Evolutionary conservation across 106 monocot species (phyloP).

Genomic region (Dendrobium catenatum): DNA sequence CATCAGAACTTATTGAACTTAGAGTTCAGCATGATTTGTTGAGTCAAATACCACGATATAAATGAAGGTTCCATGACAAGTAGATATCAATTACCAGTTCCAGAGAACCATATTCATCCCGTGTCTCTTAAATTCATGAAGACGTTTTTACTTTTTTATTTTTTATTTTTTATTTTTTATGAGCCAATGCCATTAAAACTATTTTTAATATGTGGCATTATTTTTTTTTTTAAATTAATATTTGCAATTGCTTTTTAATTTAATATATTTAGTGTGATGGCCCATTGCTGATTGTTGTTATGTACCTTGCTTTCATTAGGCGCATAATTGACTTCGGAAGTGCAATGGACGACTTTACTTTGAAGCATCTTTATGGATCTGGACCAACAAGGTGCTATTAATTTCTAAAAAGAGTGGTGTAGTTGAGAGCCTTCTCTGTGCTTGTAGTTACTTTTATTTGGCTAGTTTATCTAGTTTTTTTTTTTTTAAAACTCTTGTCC

Average conservation of each 20-base stretch:
- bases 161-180: background rate
- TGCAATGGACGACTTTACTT: slow-evolving; percentile 74
- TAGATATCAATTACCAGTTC: background rate
- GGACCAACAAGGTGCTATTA: slow-evolving; percentile 60
- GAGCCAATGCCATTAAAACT: background rate
- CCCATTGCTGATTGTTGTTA: background rate
- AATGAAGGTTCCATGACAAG: background rate
- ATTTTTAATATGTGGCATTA: background rate
- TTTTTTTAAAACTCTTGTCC: background rate
- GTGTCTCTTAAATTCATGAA: background rate
- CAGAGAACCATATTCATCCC: background rate
- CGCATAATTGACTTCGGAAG: slow-evolving; percentile 91
- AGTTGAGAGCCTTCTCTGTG: background rate
- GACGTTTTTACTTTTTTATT: background rate
- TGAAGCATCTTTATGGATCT: slow-evolving; percentile 71
- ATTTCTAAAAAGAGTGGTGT: slow-evolving; percentile 1
- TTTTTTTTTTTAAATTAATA: background rate
- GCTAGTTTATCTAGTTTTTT: background rate
- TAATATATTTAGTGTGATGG: background rate
- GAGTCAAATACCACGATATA: background rate
- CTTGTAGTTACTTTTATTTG: background rate
- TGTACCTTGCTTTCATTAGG: slow-evolving; percentile 22
- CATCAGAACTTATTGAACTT: background rate
- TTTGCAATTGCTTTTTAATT: background rate
- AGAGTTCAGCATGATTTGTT: background rate